Evolutionary conservation across 2,329 filamentous ascomycete species (phyloP), one percentile per base, ranked within the genome.

Genomic region (Beauveria medogensis): DNA sequence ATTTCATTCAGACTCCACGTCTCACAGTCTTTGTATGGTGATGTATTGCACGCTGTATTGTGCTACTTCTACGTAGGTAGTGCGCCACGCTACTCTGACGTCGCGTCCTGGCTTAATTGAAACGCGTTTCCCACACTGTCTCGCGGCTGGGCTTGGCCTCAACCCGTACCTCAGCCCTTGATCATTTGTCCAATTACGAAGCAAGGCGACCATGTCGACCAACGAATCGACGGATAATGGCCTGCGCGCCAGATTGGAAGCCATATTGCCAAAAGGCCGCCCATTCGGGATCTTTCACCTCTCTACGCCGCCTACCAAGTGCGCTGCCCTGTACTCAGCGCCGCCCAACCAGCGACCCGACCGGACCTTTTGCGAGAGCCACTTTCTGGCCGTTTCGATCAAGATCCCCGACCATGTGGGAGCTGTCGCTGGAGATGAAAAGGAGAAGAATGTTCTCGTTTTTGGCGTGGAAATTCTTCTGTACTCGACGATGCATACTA

Each of bases 401-500:
- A 70, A 77, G 43, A 64, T 67, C 1, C 62, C 66, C 12, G 46
- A 57, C 2, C 8, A 56, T 3, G 30, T 53, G 10, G 24, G 26
- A 4, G 14, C 16, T 3, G 5, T n/a, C 5, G 20, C 47, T 54
- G 2, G 18, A 61, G 40, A 6, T 66, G 1, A 68, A 65, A 20
- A 62, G 60, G 3, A 64, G 67, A 73, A 70, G 20, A 80, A 85
- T 64, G 80, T 95, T 1, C 76, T 97, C 7, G 81, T 93, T 9
- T 87, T 96, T 62, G 93, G 89, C 18, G 82, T 99, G 64, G 94
- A 99, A 71, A 80, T 97, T 56, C 81, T 94, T 67, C 83, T 99
- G 63, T 99, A 95, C 74, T 89, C 86, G 0, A 96, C 92, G 0
- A 82, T 84, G 51, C 82, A 84, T 67, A 83, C 91, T 26, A 96